Conservation (phyloP, 805 yeast species). For the Pichia insulana region DNA sequence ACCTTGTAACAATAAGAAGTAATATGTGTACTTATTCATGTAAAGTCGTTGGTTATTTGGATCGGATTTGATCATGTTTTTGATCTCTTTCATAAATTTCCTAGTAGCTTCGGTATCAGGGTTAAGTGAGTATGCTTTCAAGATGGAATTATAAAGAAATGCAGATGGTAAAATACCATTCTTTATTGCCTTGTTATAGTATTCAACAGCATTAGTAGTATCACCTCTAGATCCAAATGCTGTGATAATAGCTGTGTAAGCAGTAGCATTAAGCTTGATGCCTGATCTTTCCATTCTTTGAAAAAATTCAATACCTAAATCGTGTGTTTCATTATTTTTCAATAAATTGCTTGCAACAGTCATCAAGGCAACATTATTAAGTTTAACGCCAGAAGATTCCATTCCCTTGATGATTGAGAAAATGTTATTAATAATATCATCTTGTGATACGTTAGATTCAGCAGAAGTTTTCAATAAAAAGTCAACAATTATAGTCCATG, state of each 20-base stretch:
- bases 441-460: slow-evolving; percentile 31
- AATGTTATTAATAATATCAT: slow-evolving; percentile 24
- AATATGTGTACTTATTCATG: slow-evolving; percentile 46
- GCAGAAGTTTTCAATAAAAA: slow-evolving; percentile 42
- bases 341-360: slow-evolving; percentile 47
- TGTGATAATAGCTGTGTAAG: slow-evolving; percentile 39
- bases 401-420: slow-evolving; percentile 29
- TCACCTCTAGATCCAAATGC: slow-evolving; percentile 40
- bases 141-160: slow-evolving; percentile 37
- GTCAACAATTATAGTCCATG: slow-evolving; percentile 54
- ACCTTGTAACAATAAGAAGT: slow-evolving; percentile 36
- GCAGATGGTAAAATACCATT: slow-evolving; percentile 29
- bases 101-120: slow-evolving; percentile 31
- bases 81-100: slow-evolving; percentile 31
- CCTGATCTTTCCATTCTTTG: slow-evolving; percentile 30
- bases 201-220: slow-evolving; percentile 32
- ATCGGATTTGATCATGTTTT: slow-evolving; percentile 14
- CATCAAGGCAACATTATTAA: slow-evolving; percentile 40
- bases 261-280: slow-evolving; percentile 27
- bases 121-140: slow-evolving; percentile 37
- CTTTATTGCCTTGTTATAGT: slow-evolving; percentile 30
- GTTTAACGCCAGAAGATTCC: slow-evolving; percentile 28
- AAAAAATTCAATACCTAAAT: slow-evolving; percentile 44
- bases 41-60: slow-evolving; percentile 13
- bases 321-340: slow-evolving; percentile 36